Conservation (phyloP, 2,329 filamentous ascomycete genomes). For the Clathrospora elynae region DNA sequence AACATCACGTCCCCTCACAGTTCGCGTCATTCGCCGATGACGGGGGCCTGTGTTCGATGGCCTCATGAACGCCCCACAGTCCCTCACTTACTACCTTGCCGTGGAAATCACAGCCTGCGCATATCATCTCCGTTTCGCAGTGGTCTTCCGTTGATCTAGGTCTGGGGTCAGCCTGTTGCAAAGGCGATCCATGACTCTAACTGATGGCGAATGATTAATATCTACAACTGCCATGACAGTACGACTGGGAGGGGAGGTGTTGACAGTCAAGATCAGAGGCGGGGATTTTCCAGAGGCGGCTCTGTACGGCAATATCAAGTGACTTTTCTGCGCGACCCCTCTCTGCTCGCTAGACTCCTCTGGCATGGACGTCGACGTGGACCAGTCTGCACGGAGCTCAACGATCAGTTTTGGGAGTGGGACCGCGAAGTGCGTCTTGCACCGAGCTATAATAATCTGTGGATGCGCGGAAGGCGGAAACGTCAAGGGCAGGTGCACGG, state of each 20-base stretch:
- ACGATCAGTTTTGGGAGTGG: constrained; percentile 19
- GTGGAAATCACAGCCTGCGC: constrained; percentile 18
- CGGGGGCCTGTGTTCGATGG: constrained; percentile 17
- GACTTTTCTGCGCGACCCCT: constrained; percentile 18
- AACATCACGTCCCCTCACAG: constrained; percentile 12
- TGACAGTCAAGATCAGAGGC: constrained; percentile 42
- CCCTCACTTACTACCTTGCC: constrained; percentile 24
- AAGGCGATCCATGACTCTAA: constrained; percentile 36
- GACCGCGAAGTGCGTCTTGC: constrained; percentile 30
- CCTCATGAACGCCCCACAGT: constrained; percentile 26
- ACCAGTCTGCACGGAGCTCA: constrained; percentile 26
- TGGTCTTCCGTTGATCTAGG: constrained; percentile 15
- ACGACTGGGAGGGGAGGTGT: constrained; percentile 20
- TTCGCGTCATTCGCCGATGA: constrained; percentile 22
- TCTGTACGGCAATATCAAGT: constrained; percentile 29
- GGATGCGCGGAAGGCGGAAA: constrained; percentile 43
- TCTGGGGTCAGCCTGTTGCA: constrained; percentile 32
- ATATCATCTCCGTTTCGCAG: constrained; percentile 27
- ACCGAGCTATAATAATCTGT: constrained; percentile 27
- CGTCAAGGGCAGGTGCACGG: constrained; percentile 38
- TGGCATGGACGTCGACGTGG: constrained; percentile 21
- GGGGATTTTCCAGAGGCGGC: constrained; percentile 31
- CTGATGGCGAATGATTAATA: constrained; percentile 19
- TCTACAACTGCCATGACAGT: constrained; percentile 19
- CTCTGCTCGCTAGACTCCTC: constrained; percentile 23